A percentile compares a stretch with the other conserved stretches of the same genome.
These are phyloP conservation scores for Amyloporia xantha DNA, from an alignment of 768 basidiomycete species.

Conservation along the genomic window DNA sequence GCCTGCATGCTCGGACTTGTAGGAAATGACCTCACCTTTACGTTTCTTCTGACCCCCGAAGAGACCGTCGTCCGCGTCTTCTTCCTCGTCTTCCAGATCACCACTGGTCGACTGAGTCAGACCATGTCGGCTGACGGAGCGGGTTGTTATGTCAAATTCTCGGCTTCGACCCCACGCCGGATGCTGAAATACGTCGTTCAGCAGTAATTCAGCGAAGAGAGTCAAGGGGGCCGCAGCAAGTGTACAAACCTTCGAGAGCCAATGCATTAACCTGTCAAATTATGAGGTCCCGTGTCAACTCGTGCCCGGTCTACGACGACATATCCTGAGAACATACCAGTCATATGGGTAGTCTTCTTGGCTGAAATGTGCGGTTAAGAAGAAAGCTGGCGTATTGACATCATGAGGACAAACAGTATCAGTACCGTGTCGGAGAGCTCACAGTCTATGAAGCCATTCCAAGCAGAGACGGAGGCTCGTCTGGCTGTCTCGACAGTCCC, in stretches of 20 bases:
- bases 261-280: slow-evolving; percentile 73
- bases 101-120: slow-evolving; percentile 65
- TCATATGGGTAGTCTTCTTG: slow-evolving; percentile 86
- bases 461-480: slow-evolving; percentile 73
- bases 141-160: slow-evolving; percentile 87
- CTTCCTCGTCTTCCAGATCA: slow-evolving; percentile 76
- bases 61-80: slow-evolving; percentile 48
- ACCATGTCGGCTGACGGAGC: slow-evolving; percentile 57
- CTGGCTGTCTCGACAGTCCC: slow-evolving; percentile 85
- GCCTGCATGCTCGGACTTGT: neutral
- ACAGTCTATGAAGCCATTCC: slow-evolving; percentile 91
- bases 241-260: slow-evolving; percentile 66
- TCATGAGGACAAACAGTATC: neutral
- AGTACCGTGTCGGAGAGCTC: too few species aligned
- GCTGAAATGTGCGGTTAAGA: slow-evolving; percentile 83
- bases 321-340: slow-evolving; percentile 46
- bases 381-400: slow-evolving; percentile 53
- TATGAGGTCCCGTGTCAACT: neutral
- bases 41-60: slow-evolving; percentile 69
- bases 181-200: slow-evolving; percentile 45
- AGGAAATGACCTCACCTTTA: slow-evolving; percentile 29
- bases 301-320: too few species aligned
- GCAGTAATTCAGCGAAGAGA: slow-evolving; percentile 8
- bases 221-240: slow-evolving; percentile 4
- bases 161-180: slow-evolving; percentile 85